A percentile compares a stretch with the other conserved stretches of the same genome.
phyloP scores from a whole-genome alignment of 1,139 yeast species.

The Magnusiomyces tetraspermus region DNA sequence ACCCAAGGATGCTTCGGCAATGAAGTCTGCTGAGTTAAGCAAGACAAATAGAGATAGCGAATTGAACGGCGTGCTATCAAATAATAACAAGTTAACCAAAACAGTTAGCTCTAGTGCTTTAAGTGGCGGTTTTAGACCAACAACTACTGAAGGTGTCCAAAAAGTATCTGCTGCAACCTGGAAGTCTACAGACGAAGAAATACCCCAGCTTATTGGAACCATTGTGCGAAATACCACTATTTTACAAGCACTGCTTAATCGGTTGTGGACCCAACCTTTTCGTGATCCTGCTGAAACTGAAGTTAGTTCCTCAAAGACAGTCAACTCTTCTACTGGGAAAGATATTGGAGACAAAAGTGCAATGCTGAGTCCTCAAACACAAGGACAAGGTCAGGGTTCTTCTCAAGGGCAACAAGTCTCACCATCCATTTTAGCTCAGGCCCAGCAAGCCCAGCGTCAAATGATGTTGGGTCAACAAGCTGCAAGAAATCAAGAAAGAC shows the following conservation, averaged over 20 bases:
- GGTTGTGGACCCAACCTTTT: constrained; percentile 1
- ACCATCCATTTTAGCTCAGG: constrained; percentile 12
- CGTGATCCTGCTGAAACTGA: neutral
- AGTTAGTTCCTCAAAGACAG: neutral
- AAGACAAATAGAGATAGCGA: too few species aligned
- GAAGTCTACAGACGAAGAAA: neutral
- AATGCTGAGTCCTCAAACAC: neutral
- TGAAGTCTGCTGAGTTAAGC: too few species aligned
- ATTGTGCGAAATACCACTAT: constrained; percentile 3
- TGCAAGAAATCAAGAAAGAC: neutral
- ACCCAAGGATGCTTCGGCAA: too few species aligned
- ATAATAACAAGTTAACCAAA: neutral
- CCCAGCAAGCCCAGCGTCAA: constrained; percentile 14
- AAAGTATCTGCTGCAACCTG: neutral
- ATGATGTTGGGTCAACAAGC: constrained; percentile 8
- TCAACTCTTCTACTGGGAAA: neutral
- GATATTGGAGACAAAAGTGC: neutral
- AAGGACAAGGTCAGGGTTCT: neutral
- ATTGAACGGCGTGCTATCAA: too few species aligned
- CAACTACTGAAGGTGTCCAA: constrained; percentile 1
- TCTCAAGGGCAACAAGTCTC: constrained; percentile 3
- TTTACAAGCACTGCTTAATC: neutral
- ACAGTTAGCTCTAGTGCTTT: neutral
- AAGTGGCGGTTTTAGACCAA: neutral
- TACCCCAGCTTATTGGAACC: neutral